Percentiles rank a stretch among this genome's conserved stretches.
Evolutionary conservation across 2,329 filamentous ascomycete genomes (phyloP).

Genomic region (Pseudogymnoascus sp.): DNA sequence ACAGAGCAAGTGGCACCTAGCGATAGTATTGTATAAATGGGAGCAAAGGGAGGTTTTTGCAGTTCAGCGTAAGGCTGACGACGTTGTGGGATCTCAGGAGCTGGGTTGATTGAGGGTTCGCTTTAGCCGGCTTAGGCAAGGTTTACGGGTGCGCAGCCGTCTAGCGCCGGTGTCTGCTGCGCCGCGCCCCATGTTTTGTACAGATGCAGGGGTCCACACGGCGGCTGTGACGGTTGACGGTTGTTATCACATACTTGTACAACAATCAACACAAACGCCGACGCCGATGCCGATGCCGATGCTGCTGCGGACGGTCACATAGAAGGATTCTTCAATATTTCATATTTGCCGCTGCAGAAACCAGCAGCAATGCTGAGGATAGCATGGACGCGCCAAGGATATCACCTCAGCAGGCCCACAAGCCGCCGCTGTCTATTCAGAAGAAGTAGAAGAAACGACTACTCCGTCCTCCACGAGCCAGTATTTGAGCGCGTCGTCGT

Average conservation of each 20-base stretch:
- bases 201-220: not conserved
- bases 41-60: not conserved
- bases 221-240: not conserved
- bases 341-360: too few relatives aligned
- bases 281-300: not conserved
- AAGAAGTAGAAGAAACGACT: not conserved
- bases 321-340: not conserved
- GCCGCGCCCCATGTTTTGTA: conserved; percentile 4
- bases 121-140: not conserved
- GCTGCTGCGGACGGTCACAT: not conserved
- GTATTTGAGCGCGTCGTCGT: not conserved
- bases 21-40: not conserved
- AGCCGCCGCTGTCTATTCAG: not conserved
- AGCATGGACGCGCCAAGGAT: not conserved
- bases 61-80: not conserved
- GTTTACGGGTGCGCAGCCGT: not conserved
- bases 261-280: too few relatives aligned
- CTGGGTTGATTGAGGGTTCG: not conserved
- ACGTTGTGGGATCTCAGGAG: not conserved
- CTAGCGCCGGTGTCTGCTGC: not conserved
- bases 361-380: not conserved
- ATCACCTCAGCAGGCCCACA: not conserved
- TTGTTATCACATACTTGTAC: not conserved
- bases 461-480: not conserved
- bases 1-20: not conserved